These are phyloP conservation scores for Colletotrichum sp. DNA, from an alignment of 2,329 filamentous ascomycete species.

Conservation along the genomic window DNA sequence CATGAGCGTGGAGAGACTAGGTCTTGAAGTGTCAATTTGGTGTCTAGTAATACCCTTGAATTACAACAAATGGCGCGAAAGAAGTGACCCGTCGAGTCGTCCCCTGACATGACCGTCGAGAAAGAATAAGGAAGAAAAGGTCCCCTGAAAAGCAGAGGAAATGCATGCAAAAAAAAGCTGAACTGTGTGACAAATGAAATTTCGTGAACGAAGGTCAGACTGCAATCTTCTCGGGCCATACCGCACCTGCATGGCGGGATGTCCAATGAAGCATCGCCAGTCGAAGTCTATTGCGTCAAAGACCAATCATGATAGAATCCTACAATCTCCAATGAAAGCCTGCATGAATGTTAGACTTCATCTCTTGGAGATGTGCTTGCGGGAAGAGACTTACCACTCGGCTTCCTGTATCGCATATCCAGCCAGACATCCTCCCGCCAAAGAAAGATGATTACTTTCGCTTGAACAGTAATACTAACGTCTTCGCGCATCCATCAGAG, in stretches of 20 bases:
- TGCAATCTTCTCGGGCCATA: background rate
- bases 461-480: background rate
- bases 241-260: background rate
- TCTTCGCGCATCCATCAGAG: background rate
- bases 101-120: background rate
- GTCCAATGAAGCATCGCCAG: constrained; percentile 5
- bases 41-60: background rate
- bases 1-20: background rate
- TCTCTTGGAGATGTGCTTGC: background rate
- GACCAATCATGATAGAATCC: background rate
- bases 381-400: background rate
- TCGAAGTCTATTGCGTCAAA: background rate
- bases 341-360: background rate
- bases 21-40: background rate
- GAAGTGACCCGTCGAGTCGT: background rate
- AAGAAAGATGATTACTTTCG: background rate
- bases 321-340: constrained; percentile 9
- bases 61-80: background rate
- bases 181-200: background rate
- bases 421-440: constrained; percentile 1
- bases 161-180: background rate
- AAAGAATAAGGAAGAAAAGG: background rate
- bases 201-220: background rate
- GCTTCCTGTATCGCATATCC: background rate
- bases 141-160: background rate